phyloP scores from a whole-genome alignment of 2,329 filamentous ascomycete species.

The Karstenula rhodostoma region DNA sequence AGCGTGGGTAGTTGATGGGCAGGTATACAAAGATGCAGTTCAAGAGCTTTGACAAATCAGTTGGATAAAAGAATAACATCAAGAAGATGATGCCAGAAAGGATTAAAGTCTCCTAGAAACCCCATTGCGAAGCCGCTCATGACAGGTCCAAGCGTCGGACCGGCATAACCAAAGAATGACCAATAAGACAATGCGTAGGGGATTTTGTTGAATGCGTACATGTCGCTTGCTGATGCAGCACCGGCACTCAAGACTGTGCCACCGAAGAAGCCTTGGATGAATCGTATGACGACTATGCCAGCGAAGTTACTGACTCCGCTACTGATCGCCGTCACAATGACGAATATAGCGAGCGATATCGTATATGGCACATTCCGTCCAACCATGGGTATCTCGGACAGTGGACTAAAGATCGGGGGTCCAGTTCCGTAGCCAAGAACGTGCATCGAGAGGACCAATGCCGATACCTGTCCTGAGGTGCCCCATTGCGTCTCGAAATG shows the following conservation, averaged over 20 bases:
- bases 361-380: conserved; percentile 73
- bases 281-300: conserved; percentile 62
- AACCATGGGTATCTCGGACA: conserved; percentile 64
- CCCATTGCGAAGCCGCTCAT: conserved; percentile 36
- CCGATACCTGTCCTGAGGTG: conserved; percentile 66
- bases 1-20: conserved; percentile 13
- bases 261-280: conserved; percentile 37
- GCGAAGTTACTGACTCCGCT: conserved; percentile 67
- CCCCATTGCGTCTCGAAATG: conserved; percentile 28
- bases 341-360: conserved; percentile 69
- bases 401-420: conserved; percentile 59
- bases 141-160: conserved; percentile 35
- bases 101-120: conserved; percentile 36
- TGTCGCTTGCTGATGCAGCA: conserved; percentile 32
- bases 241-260: conserved; percentile 32
- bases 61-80: conserved; percentile 25
- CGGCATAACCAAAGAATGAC: conserved; percentile 42
- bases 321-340: conserved; percentile 69
- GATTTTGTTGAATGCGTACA: conserved; percentile 44
- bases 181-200: conserved; percentile 48
- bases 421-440: conserved; percentile 73
- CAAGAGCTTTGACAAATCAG: conserved; percentile 12
- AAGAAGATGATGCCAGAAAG: conserved; percentile 31
- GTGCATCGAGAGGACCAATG: conserved; percentile 79
- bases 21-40: conserved; percentile 62